A percentile compares a stretch with the other conserved stretches of the same genome.
phyloP scores from a whole-genome alignment of 2,329 filamentous ascomycete genomes.

The Alternaria consortialis region DNA sequence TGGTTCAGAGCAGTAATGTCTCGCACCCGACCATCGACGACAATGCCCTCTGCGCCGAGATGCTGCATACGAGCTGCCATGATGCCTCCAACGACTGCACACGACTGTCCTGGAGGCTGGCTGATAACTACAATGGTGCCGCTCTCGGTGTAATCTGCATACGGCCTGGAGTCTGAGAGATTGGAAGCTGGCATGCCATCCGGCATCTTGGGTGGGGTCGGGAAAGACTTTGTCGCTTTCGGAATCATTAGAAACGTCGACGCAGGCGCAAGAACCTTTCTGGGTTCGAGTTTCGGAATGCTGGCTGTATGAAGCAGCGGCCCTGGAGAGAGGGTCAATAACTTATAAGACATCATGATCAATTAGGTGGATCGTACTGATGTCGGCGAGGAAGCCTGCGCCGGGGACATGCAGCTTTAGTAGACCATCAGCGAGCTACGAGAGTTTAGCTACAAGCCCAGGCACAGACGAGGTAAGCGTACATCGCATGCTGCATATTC shows the following conservation, averaged over 20 bases:
- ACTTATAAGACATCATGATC: neutral
- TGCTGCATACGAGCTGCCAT: constrained; percentile 75
- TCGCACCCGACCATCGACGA: constrained; percentile 74
- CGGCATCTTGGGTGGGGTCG: constrained; percentile 45
- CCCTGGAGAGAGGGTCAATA: constrained; percentile 23
- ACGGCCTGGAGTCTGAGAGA: constrained; percentile 61
- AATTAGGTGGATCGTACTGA: constrained; percentile 56
- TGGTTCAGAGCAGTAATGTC: constrained; percentile 69
- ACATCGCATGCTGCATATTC: constrained; percentile 49
- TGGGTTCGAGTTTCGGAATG: constrained; percentile 25
- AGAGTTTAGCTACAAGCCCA: constrained; percentile 15
- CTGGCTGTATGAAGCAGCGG: constrained; percentile 37
- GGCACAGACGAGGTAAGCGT: constrained; percentile 7
- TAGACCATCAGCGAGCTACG: constrained; percentile 70
- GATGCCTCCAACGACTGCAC: constrained; percentile 79
- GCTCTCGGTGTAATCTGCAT: constrained; percentile 70
- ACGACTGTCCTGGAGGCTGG: constrained; percentile 71
- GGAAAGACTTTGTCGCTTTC: constrained; percentile 60
- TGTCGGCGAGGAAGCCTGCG: constrained; percentile 73
- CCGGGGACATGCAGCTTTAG: constrained; percentile 72
- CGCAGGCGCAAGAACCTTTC: constrained; percentile 61
- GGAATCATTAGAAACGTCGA: constrained; percentile 71
- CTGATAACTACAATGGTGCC: constrained; percentile 72
- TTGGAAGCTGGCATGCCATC: constrained; percentile 40
- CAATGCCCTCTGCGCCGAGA: constrained; percentile 66